Conservation (phyloP, 495 filamentous ascomycete species). For the Aspergillus sclerotiicarbonarius region DNA sequence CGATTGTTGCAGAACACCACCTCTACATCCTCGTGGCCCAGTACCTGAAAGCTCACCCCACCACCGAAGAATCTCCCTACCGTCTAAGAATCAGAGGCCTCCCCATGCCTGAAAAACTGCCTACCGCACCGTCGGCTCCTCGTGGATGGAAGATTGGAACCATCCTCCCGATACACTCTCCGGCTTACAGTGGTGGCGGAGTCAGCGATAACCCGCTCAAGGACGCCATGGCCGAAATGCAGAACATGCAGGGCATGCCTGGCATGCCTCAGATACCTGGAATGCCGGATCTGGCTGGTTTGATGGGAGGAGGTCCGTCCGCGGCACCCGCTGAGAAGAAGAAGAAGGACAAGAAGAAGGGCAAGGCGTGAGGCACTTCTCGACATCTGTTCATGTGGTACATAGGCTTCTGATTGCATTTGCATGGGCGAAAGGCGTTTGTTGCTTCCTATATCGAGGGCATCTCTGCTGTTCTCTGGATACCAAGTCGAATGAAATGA, state of each 20-base stretch:
- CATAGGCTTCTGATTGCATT: slow-evolving; percentile 24
- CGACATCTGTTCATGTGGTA: slow-evolving; percentile 9
- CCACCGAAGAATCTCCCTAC: slow-evolving; percentile 63
- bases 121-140: slow-evolving; percentile 72
- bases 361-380: slow-evolving; percentile 32
- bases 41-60: slow-evolving; percentile 74
- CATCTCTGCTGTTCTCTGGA: slow-evolving; percentile 17
- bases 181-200: slow-evolving; percentile 87
- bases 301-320: slow-evolving; percentile 34
- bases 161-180: slow-evolving; percentile 80
- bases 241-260: slow-evolving; percentile 54
- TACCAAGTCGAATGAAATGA: slow-evolving; percentile 15
- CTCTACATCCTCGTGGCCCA: slow-evolving; percentile 73
- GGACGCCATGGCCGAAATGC: slow-evolving; percentile 97
- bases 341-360: slow-evolving; percentile 53
- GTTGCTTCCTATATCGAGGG: slow-evolving; percentile 15
- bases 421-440: slow-evolving; percentile 26
- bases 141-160: slow-evolving; percentile 88
- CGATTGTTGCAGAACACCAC: slow-evolving; percentile 63
- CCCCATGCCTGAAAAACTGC: slow-evolving; percentile 61
- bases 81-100: slow-evolving; percentile 66
- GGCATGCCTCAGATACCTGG: slow-evolving; percentile 47
- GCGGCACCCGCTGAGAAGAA: slow-evolving; percentile 44
- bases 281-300: slow-evolving; percentile 42
- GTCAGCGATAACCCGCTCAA: slow-evolving; percentile 95